A percentile compares a stretch with the other conserved stretches of the same genome.
Evolutionary conservation across 1,284 basidiomycete genomes (phyloP).

Genomic region (Golubevia sp.): DNA sequence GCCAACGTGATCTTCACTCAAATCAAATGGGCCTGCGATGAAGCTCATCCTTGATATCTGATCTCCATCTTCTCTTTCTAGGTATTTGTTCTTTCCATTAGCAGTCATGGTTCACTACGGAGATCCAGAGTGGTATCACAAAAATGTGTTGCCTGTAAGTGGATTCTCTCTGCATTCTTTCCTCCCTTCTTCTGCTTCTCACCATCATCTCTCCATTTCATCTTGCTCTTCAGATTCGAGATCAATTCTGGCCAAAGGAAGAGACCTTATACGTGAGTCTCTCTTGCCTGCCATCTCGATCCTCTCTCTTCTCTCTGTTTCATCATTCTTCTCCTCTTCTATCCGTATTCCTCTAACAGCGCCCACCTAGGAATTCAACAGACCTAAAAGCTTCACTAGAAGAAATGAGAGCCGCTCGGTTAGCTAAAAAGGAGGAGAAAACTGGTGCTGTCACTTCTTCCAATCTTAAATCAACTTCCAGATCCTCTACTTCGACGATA

Average conservation of each 20-base stretch:
- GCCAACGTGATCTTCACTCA: no score
- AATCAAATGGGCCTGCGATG: no score
- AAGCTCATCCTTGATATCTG: constrained; percentile 10
- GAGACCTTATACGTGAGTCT: constrained; percentile 28
- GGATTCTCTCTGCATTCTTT: neutral
- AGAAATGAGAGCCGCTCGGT: constrained; percentile 27
- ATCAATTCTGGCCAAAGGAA: constrained; percentile 45
- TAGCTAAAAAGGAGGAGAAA: constrained; percentile 24
- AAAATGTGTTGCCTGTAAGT: constrained; percentile 77
- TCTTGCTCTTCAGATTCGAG: constrained; percentile 19
- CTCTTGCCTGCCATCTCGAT: neutral
- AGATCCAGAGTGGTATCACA: constrained; percentile 83
- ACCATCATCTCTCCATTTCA: no score
- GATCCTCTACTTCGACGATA: no score
- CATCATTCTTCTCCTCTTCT: neutral
- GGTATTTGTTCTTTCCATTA: constrained; percentile 87
- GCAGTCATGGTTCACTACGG: constrained; percentile 83
- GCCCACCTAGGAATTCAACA: constrained; percentile 29
- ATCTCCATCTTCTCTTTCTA: constrained; percentile 63
- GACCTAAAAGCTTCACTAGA: constrained; percentile 28
- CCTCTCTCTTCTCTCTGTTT: neutral
- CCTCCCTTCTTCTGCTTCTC: no score
- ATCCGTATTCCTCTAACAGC: constrained; percentile 2
- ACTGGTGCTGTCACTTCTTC: no score
- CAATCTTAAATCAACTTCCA: no score